Evolutionary conservation across 2,329 filamentous ascomycete species (phyloP).

Genomic region (Sclerotinia trifoliorum): DNA sequence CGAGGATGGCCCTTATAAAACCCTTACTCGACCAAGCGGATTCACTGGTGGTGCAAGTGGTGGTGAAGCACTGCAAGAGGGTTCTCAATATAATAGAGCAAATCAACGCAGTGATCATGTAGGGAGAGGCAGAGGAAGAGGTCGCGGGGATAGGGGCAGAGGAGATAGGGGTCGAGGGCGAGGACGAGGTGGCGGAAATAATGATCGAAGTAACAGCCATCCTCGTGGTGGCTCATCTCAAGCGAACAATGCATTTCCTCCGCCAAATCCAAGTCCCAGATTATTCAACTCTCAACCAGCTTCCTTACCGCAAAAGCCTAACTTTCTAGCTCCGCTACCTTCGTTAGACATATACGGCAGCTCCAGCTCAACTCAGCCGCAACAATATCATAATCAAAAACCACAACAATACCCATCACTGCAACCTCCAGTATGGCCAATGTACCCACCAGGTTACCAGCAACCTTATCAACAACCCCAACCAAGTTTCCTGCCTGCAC

Average conservation of each 20-base stretch:
- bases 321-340: slow-evolving; percentile 16
- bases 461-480: slow-evolving; percentile 29
- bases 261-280: slow-evolving; percentile 22
- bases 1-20: slow-evolving; percentile 69
- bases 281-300: slow-evolving; percentile 24
- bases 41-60: slow-evolving; percentile 48
- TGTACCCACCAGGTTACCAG: slow-evolving; percentile 29
- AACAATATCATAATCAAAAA: slow-evolving; percentile 25
- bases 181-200: slow-evolving; percentile 34
- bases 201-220: slow-evolving; percentile 30
- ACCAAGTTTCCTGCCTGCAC: slow-evolving; percentile 24
- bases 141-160: slow-evolving; percentile 29
- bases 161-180: slow-evolving; percentile 33
- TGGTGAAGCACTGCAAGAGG: slow-evolving; percentile 43
- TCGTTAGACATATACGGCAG: slow-evolving; percentile 22
- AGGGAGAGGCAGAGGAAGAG: slow-evolving; percentile 32
- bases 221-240: slow-evolving; percentile 29
- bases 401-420: slow-evolving; percentile 25
- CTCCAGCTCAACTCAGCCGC: background rate
- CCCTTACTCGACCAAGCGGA: slow-evolving; percentile 65
- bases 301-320: slow-evolving; percentile 19
- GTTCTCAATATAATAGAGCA: slow-evolving; percentile 30
- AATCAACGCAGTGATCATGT: slow-evolving; percentile 29
- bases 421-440: slow-evolving; percentile 36
- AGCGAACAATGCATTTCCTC: slow-evolving; percentile 21